A percentile compares a stretch with the other conserved stretches of the same genome.
Conservation (phyloP, 345 rosid genomes). For the Diplotaxis tenuifolia region DNA sequence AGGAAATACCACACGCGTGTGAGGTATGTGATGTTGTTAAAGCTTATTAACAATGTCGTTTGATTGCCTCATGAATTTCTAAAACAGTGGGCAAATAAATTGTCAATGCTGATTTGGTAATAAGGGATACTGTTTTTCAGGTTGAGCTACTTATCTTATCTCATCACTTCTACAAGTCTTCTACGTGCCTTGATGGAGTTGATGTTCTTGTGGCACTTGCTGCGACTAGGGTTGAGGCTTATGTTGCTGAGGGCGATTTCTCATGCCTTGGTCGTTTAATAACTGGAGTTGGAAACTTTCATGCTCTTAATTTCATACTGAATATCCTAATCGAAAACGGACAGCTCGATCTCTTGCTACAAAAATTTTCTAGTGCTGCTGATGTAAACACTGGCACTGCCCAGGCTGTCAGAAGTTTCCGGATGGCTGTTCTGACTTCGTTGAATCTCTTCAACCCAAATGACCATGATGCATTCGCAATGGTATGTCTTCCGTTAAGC, state of each 20-base stretch:
- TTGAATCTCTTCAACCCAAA: slow-evolving; percentile 87
- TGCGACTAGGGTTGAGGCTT: slow-evolving; percentile 92
- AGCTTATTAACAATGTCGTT: slow-evolving; percentile 3
- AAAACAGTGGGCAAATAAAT: slow-evolving; percentile 1
- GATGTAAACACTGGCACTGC: slow-evolving; percentile 71
- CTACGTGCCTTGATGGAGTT: slow-evolving; percentile 98
- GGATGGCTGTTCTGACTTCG: slow-evolving; percentile 94
- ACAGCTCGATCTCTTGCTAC: slow-evolving; percentile 92
- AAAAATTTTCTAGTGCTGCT: slow-evolving; percentile 88
- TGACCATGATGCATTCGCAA: slow-evolving; percentile 86
- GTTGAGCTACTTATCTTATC: slow-evolving; percentile 96
- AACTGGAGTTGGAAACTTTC: slow-evolving; percentile 96
- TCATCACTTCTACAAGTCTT: slow-evolving; percentile 96
- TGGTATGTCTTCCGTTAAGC: slow-evolving; percentile 51
- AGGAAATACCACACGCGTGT: slow-evolving; percentile 97
- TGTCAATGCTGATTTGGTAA: slow-evolving; percentile 16
- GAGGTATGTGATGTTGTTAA: slow-evolving; percentile 55
- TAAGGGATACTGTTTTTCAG: slow-evolving; percentile 42
- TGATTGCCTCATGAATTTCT: neutral
- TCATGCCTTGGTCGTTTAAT: slow-evolving; percentile 90
- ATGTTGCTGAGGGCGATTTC: slow-evolving; percentile 92
- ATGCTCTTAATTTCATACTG: slow-evolving; percentile 89
- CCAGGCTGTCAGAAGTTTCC: slow-evolving; percentile 90
- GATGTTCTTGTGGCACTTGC: slow-evolving; percentile 99
- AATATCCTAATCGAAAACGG: slow-evolving; percentile 95